phyloP scores from a whole-genome alignment of 1,284 basidiomycete species.

The Boletus subluridellus region DNA sequence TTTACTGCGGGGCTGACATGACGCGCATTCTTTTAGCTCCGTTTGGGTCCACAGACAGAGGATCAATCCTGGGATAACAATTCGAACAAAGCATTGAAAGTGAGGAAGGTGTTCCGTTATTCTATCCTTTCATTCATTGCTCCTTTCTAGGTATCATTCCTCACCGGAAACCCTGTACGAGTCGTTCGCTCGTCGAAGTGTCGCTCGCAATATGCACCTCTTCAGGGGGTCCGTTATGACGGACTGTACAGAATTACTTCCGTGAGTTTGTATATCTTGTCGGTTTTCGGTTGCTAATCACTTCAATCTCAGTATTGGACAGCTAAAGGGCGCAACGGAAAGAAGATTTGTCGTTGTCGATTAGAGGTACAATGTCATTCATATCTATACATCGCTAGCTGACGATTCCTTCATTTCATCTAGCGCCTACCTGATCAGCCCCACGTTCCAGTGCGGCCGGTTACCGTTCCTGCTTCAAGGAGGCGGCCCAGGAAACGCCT shows the following conservation, averaged over 20 bases:
- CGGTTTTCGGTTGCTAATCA: neutral
- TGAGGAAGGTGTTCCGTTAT: conserved; percentile 3
- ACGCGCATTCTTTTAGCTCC: conserved; percentile 12
- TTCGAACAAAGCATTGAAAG: conserved; percentile 20
- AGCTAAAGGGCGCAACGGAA: conserved; percentile 11
- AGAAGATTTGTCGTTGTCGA: conserved; percentile 25
- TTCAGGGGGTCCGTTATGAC: conserved; percentile 28
- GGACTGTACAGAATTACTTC: conserved; percentile 25
- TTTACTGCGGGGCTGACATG: neutral
- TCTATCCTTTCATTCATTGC: neutral
- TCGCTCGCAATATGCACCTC: conserved; percentile 26
- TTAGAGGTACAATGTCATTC: conserved; percentile 23
- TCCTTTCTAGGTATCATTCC: conserved; percentile 19
- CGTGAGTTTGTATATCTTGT: conserved; percentile 7
- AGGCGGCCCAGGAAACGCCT: neutral
- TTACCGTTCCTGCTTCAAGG: neutral
- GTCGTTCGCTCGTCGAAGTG: conserved; percentile 26
- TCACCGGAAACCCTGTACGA: conserved; percentile 20
- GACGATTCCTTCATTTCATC: neutral
- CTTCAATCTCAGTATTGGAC: conserved; percentile 21
- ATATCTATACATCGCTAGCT: neutral
- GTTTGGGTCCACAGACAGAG: conserved; percentile 19
- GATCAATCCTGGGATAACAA: conserved; percentile 26
- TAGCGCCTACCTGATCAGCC: conserved; percentile 29
- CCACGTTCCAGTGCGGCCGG: conserved; percentile 16